Evolutionary conservation across 1,139 yeast species (phyloP), one percentile per base, ranked within the genome.

Genomic region (Yarrowia galli): DNA sequence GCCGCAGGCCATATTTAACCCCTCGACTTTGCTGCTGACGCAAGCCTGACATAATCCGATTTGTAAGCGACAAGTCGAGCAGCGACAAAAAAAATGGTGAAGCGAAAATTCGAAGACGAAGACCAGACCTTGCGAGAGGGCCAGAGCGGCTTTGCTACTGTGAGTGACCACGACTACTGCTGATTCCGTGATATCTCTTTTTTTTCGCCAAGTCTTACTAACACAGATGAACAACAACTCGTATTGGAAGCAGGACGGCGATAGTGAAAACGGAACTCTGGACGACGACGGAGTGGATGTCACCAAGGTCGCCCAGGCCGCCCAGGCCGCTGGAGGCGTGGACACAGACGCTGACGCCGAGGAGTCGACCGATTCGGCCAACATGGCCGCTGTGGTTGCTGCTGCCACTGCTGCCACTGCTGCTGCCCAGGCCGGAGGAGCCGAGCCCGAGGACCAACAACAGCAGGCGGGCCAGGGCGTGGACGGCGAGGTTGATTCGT

Each of bases 21-120:
- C 64, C 51, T 43, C 64, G 51, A 43, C 20, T 9, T 43, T 40
- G 32, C 64, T 58, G 64, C 64, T 58, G 64, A 58, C 64, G 51
- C 64, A 58, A 58, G 49, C 51, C 64, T 58, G 64, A 58, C 64
- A 58, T 58, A 58, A 58, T 58, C 64, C 49, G 64, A 58, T 58
- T 58, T 58, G 64, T 58, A 58, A 58, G 64, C 64, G 64, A 43
- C 48, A 43, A 22, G 46, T 13, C 46, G 32, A 28, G 32, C 32
- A 28, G 32, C 48, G 48, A 56, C 51, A 25, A 28, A 28, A 28
- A 28, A n/a, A 15, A 43, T 58, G 64, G 64, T 25, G 40, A 58
- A 58, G 36, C 64, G 64, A 32, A 58, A 58, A 43, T 43, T 42
- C 42, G 42, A 32, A 20, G 64, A 58, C 42, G 64, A 28, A 12